phyloP scores from a whole-genome alignment of 208 protist species.

The Leishmania turanica region DNA sequence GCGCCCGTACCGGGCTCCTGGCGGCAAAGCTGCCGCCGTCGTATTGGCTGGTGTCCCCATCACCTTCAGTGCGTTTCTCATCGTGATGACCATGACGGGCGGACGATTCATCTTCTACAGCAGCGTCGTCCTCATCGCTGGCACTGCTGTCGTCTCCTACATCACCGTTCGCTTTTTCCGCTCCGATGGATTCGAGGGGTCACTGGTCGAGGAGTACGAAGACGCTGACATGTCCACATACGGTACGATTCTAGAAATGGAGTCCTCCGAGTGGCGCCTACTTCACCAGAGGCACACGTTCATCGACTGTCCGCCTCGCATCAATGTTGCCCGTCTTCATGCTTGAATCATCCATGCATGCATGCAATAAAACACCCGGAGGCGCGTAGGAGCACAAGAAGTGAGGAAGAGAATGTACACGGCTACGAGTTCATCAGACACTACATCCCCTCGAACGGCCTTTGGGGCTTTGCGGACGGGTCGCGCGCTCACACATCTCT shows the following conservation, averaged over 20 bases:
- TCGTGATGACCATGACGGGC: constrained; percentile 68
- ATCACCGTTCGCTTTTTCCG: constrained; percentile 65
- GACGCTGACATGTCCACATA: constrained; percentile 85
- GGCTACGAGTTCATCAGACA: neutral
- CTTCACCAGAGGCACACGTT: constrained; percentile 58
- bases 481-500: neutral
- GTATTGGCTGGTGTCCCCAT: constrained; percentile 76
- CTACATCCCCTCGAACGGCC: neutral
- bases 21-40: constrained; percentile 48
- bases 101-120: constrained; percentile 52
- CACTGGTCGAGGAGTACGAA: constrained; percentile 85
- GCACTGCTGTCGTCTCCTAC: constrained; percentile 64
- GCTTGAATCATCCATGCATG: constrained; percentile 1
- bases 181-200: constrained; percentile 78
- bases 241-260: constrained; percentile 74
- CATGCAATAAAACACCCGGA: too few species aligned
- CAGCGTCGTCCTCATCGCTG: constrained; percentile 58
- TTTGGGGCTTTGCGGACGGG: neutral
- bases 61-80: constrained; percentile 69
- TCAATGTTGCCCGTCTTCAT: constrained; percentile 27
- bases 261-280: constrained; percentile 73
- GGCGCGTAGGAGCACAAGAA: neutral
- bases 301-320: constrained; percentile 58
- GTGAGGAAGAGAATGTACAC: neutral
- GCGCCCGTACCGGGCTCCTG: constrained; percentile 77